Evolutionary conservation across 176 grass and related monocot species (phyloP), one percentile per base, ranked within the genome.

Genomic region (Guadua angustifolia): DNA sequence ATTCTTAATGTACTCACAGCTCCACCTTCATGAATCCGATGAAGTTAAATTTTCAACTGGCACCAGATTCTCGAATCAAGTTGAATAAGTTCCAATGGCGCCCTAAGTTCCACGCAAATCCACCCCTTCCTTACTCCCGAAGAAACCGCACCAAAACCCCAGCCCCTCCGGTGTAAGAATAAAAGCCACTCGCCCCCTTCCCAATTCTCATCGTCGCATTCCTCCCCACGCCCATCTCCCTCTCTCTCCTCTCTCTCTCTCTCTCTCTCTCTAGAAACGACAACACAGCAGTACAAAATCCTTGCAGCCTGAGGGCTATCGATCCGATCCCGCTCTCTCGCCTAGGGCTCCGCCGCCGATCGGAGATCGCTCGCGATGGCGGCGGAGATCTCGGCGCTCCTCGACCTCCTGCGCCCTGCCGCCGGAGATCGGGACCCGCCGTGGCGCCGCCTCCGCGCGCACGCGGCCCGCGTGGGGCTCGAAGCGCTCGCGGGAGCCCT

Each of bases 311-410:
- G 22, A n/a, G 40, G 83, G 33, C 78, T 56, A 85, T 82, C 66
- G 67, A 73, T 86, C 76, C 45, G 45, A 40, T 16, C 56, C 66
- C 64, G 9, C 50, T 52, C 47, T 25, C 1, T 22, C 39, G 18
- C 64, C 63, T 62, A 29, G 51, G 62, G 71, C 65, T 74, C 69
- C 17, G 88, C 73, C 26, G 73, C 74, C 88, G 73, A 90, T 90
- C 67, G 57, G 47, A 86, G 78, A 85, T 80, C 83, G 44, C 76
- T 51, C 11, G 68, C 67, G 67, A 83, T 90, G 88, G 84, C 88
- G 84, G 74, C 88, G 73, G 84, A 86, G 84, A 90, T 90, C 88
- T 82, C 79, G 67, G 79, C 74, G 58, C 75, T 90, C 65, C 84
- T 90, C 16, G 74, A 83, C n/a, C 79, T 83, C 40, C 84, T 87